These are phyloP conservation scores for Brasilioporus rufonigricans DNA, from an alignment of 768 basidiomycete species.

Conservation along the genomic window DNA sequence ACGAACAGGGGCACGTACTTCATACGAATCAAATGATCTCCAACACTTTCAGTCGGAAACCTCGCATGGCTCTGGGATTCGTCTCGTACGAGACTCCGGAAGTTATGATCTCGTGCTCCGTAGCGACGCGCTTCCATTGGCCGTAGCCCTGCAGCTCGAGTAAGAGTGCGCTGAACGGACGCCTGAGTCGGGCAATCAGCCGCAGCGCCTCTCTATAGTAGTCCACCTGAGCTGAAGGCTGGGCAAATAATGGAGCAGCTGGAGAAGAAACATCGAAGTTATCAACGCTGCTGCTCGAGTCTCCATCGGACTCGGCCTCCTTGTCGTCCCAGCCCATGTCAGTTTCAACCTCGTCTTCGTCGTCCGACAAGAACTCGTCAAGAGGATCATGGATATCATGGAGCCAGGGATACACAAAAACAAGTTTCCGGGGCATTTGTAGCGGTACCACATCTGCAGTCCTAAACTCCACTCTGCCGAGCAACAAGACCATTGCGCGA, in stretches of 20 bases:
- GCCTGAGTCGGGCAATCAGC: constrained; percentile 1
- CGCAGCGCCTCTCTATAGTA: not conserved
- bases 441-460: too few relatives aligned
- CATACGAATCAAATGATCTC: not conserved
- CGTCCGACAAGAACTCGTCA: too few relatives aligned
- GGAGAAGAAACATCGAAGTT: not conserved
- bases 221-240: not conserved
- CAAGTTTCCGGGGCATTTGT: too few relatives aligned
- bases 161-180: constrained; percentile 2
- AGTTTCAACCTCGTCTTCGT: too few relatives aligned
- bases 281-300: not conserved
- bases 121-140: not conserved
- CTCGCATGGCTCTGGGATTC: not conserved
- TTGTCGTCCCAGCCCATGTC: too few relatives aligned
- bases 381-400: too few relatives aligned
- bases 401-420: too few relatives aligned
- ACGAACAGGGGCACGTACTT: too few relatives aligned
- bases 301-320: not conserved
- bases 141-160: not conserved
- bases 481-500: too few relatives aligned
- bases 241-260: not conserved
- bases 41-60: not conserved
- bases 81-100: not conserved
- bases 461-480: too few relatives aligned
- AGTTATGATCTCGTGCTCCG: not conserved